Base-by-base conservation (phyloP, 139 green algal genomes). In the Gonium pectorale region DNA sequence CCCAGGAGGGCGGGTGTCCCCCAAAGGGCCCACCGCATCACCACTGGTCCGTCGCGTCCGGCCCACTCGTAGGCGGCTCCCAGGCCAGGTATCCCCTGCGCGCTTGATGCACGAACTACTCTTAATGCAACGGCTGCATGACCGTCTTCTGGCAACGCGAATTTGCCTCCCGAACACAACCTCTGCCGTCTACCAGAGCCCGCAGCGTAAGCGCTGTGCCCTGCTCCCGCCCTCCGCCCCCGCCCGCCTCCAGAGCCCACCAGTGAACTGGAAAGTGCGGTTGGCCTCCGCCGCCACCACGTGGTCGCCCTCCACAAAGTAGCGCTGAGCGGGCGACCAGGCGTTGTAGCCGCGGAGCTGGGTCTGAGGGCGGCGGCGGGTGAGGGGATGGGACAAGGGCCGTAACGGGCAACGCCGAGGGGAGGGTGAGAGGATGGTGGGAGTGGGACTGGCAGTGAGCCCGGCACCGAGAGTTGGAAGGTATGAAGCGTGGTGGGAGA, bases 231-330 rank as follows among this genome's bases (percentile, higher is more conserved):
- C 54, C 54, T 22, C 19, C 15, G 54, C 21, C 19, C 54, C 17
- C 19, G 54, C 17, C 56, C 56, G 8, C 17, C 38, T 5, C 66
- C 3, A 8, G 4, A 22, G 19, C 77, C 29, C 43, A 84, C 87
- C 87, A 0, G 87, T 91, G 83, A 91, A 91, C 63, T 91, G 87
- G 62, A 91, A 85, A 13, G 79, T 80, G 66, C 87, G 83, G 87
- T 87, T 89, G 49, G 81, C 66, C 83, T 91, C 87, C 15, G 83
- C 78, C 3, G 73, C 24, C 5, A 91, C 69, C 43, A 91, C 87
- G 64, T 91, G 83, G 63, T 91, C 79, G 59, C 88, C 88, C 83
- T 91, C 88, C 64, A 91, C 88, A 68, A 89, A 91, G 88, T 91
- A 91, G 37, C 88, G 88, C 83, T 89, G 83, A 3, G 79, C 83